Conservation (phyloP, 2,329 filamentous ascomycete species). For the Aspergillus fumigatiaffinis region DNA sequence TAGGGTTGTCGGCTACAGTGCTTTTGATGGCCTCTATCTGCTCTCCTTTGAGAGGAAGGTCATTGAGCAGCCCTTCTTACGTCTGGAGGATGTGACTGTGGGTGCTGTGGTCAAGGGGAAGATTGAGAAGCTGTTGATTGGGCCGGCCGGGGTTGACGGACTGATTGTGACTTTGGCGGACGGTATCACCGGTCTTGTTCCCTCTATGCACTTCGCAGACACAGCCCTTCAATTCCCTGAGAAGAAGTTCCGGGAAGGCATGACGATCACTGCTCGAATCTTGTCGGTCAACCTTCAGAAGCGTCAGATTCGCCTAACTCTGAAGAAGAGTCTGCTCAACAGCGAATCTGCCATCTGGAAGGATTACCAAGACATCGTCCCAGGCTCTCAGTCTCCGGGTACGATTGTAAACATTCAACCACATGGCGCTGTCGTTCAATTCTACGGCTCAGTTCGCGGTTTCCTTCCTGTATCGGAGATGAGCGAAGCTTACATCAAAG, state of each 20-base stretch:
- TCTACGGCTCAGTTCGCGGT: constrained; percentile 77
- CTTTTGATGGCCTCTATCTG: constrained; percentile 79
- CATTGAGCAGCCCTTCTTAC: constrained; percentile 81
- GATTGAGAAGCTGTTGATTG: constrained; percentile 79
- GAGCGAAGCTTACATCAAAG: constrained; percentile 93
- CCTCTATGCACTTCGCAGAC: constrained; percentile 85
- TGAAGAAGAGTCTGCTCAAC: constrained; percentile 94
- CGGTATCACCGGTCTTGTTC: constrained; percentile 82
- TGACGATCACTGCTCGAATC: constrained; percentile 79
- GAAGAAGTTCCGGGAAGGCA: constrained; percentile 88
- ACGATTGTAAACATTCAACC: constrained; percentile 78
- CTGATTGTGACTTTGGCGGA: constrained; percentile 81
- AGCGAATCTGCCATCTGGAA: constrained; percentile 78
- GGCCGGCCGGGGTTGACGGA: constrained; percentile 72
- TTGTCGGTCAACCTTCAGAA: constrained; percentile 73
- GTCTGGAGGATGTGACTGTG: constrained; percentile 83
- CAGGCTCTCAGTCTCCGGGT: constrained; percentile 76
- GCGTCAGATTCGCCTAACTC: constrained; percentile 75
- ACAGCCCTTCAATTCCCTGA: constrained; percentile 85
- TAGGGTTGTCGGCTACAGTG: constrained; percentile 80
- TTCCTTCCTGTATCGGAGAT: constrained; percentile 94
- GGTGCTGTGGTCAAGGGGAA: constrained; percentile 77
- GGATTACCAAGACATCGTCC: constrained; percentile 67
- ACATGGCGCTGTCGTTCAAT: constrained; percentile 83
- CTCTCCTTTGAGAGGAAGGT: constrained; percentile 78